Percentiles rank a stretch among this genome's conserved stretches.
Evolutionary conservation across 2,329 filamentous ascomycete species (phyloP).

Genomic region (Cladosporium colombiae): DNA sequence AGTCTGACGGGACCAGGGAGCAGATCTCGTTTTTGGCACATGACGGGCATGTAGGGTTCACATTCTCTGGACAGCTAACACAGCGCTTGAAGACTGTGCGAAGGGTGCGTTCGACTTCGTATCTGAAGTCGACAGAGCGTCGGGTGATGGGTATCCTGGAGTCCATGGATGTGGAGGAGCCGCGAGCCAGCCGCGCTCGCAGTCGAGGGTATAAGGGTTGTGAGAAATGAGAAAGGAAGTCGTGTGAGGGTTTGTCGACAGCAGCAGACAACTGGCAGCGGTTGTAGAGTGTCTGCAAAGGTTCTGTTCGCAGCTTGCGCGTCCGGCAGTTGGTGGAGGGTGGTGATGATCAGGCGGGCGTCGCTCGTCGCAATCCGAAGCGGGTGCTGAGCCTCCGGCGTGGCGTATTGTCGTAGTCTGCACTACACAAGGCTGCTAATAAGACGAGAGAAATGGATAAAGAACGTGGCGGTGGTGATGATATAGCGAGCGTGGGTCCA

Average conservation of each 20-base stretch:
- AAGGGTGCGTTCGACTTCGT: conserved; percentile 30
- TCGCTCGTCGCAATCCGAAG: conserved; percentile 15
- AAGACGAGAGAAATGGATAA: not conserved
- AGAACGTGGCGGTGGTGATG: conserved; percentile 10
- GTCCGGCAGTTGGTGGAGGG: not conserved
- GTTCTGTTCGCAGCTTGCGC: not conserved
- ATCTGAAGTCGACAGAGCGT: conserved; percentile 12
- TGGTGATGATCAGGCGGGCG: conserved; percentile 3
- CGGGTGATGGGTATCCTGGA: conserved; percentile 5
- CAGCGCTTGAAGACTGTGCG: conserved; percentile 58
- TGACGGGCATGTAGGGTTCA: conserved; percentile 59
- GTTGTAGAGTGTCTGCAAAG: not conserved
- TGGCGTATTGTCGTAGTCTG: not conserved
- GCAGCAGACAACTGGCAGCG: not conserved
- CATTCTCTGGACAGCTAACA: conserved; percentile 53
- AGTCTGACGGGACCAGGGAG: conserved; percentile 60
- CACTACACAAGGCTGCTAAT: not conserved
- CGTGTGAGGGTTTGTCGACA: not conserved
- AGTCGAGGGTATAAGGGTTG: not conserved
- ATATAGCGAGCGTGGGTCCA: conserved; percentile 9
- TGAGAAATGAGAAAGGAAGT: conserved; percentile 1
- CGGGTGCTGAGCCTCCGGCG: conserved; percentile 16
- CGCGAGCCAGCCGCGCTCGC: conserved; percentile 20
- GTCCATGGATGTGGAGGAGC: not conserved
- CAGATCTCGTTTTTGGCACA: conserved; percentile 59